Base-by-base conservation (phyloP, 1,139 yeast genomes). In the Hyphopichia burtonii region DNA sequence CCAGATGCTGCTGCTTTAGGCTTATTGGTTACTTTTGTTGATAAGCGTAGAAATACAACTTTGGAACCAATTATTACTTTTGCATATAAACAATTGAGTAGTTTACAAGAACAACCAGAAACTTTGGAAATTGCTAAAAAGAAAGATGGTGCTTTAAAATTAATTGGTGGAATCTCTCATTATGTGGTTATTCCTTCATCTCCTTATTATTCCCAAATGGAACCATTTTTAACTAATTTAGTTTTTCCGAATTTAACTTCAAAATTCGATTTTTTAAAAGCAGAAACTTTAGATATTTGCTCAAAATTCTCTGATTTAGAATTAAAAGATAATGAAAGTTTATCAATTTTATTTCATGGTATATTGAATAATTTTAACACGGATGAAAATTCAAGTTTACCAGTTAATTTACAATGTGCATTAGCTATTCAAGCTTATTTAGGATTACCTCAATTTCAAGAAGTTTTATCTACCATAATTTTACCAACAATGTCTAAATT, bases 321-420 rank as follows among this genome's bases (percentile, higher is more conserved):
- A 38, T 82, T 86, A 50, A 56, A 68, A 25, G 68, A 80, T 44
- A 67, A 68, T 18, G 68, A 74, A 20, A 74, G 76, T 38, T 58
- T 86, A 23, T 75, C 78, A 19, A 58, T 62, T 3, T 65, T 89
- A 27, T 89, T 83, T 60, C 78, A 82, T 44, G 89, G 91, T 31
- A 78, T 90, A 8, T 64, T 90, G 49, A 56, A 69, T 10, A 80
- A 86, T 53, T 81, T 91, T 49, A 64, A 61, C 41, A 47, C 58
- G 7, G 77, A 76, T 46, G 45, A 52, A 4, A 69, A 71, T 23
- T 69, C 68, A 35, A 72, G 82, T 45, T 68, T 93, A 42, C 96
- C 96, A 1, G 88, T 90, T 3, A 85, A 83, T 55, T 75, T 93
- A 38, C 87, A 89, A 56, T 90, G 93, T 20, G 89, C 96, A 0